These are phyloP conservation scores for Aureobasidium vineae DNA, from an alignment of 2,329 filamentous ascomycete species.

Conservation along the genomic window DNA sequence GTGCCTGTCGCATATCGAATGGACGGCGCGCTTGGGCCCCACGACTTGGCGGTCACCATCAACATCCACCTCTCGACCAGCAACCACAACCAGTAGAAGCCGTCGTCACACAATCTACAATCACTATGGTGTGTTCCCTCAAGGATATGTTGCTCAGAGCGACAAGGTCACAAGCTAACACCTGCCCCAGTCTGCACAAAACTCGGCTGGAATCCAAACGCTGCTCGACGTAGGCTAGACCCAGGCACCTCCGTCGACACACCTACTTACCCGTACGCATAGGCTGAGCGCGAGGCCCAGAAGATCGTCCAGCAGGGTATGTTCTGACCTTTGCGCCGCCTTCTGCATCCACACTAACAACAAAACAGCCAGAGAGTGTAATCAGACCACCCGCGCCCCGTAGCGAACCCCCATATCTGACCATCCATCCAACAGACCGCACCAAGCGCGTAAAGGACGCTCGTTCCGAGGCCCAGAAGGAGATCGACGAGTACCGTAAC, in stretches of 20 bases:
- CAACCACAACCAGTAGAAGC: background rate
- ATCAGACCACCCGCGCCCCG: constrained; percentile 30
- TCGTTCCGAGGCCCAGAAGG: constrained; percentile 93
- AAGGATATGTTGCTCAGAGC: background rate
- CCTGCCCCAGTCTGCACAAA: constrained; percentile 78
- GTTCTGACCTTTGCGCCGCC: constrained; percentile 32
- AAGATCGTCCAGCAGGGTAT: constrained; percentile 98
- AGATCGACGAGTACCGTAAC: constrained; percentile 89
- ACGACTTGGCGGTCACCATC: constrained; percentile 19
- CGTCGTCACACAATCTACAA: constrained; percentile 11
- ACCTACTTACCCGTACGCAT: constrained; percentile 42
- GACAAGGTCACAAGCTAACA: constrained; percentile 33
- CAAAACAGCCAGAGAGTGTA: constrained; percentile 79
- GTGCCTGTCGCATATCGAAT: constrained; percentile 4
- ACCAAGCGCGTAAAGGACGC: constrained; percentile 98
- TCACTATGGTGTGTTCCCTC: constrained; percentile 33
- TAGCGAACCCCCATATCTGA: constrained; percentile 27
- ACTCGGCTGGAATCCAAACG: constrained; percentile 97
- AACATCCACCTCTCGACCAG: constrained; percentile 18
- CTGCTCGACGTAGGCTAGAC: constrained; percentile 80
- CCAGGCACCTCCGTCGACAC: constrained; percentile 17
- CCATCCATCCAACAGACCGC: constrained; percentile 59
- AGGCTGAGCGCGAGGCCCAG: constrained; percentile 98
- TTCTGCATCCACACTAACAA: constrained; percentile 30
- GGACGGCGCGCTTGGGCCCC: constrained; percentile 15